Evolutionary conservation across 225 moss, liverwort and hornwort species (phyloP), one percentile per base, ranked within the genome.

Genomic region (Physcomitrium patens): DNA sequence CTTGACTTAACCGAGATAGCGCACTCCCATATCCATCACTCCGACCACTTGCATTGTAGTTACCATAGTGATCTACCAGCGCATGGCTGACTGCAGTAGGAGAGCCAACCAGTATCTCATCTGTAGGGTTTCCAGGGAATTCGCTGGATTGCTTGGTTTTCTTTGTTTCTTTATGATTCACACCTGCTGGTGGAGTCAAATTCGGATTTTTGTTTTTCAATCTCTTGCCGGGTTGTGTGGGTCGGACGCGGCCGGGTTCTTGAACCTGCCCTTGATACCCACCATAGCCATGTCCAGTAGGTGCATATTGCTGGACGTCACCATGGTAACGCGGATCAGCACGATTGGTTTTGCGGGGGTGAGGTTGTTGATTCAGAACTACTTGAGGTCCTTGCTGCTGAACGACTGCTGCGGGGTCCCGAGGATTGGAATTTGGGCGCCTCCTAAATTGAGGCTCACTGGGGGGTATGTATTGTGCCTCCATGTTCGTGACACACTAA

Each of bases 1-100:
- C 78, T 41, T 78, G 78, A 78, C 70, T 78, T 41, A 64, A 19
- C 50, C 65, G 71, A 58, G 72, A 72, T 7, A 75, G 75, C 65
- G 19, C 19, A 43, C 83, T 75, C 45, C 66, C 74, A 1, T 1
- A 22, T 46, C 12, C 74, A 17, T 66, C 56, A 13, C 20, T 45
- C 27, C 48, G 31, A 37, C 31, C 31, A 37, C 31, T 37, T 24
- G 24, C 24, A 24, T 24, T 1, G 24, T 1, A 1, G 24, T 24
- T 24, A 24, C 24, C 24, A 1, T 24, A 24, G 24, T 24, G 24
- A 24, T 74, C 78, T 24, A 43, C 43, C 1, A 12, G 65, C 43
- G 14, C 64, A 63, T 55, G 74, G 54, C 26, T 42, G 55, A 65
- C 2, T 23, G 43, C 70, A 55, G 54, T 54, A 9, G 67, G 52